phyloP scores from a whole-genome alignment of 73 alveolate species.

The Tetrahymena malaccensis region DNA sequence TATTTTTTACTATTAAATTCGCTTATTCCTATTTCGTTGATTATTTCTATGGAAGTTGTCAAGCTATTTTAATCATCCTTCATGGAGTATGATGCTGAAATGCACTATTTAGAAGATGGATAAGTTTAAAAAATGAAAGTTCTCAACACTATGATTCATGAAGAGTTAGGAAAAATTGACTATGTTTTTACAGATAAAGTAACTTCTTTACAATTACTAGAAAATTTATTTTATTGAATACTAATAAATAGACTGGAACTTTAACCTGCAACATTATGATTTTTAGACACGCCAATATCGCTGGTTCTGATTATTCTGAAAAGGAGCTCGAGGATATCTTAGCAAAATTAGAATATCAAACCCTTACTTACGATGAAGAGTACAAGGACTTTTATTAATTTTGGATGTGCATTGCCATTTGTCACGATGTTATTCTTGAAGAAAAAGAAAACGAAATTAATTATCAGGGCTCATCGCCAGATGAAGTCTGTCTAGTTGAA shows the following conservation, averaged over 20 bases:
- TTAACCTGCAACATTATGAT: slow-evolving; percentile 38
- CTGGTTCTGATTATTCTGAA: slow-evolving; percentile 13
- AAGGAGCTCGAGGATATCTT: slow-evolving; percentile 7
- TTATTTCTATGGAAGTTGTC: slow-evolving; percentile 35
- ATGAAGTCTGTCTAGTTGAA: slow-evolving; percentile 84
- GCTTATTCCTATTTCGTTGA: slow-evolving; percentile 43
- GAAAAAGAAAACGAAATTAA: slow-evolving; percentile 43
- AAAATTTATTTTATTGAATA: too few relatives aligned
- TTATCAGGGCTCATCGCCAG: slow-evolving; percentile 88
- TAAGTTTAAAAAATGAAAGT: slow-evolving; percentile 14
- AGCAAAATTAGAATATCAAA: slow-evolving; percentile 2
- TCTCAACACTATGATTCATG: slow-evolving; percentile 37
- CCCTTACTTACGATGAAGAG: slow-evolving; percentile 14
- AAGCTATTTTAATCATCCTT: slow-evolving; percentile 21
- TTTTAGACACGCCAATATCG: slow-evolving; percentile 25
- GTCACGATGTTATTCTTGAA: slow-evolving; percentile 69
- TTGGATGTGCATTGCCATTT: slow-evolving; percentile 48
- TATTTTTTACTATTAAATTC: slow-evolving; percentile 43
- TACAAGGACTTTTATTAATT: slow-evolving; percentile 51
- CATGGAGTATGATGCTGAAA: slow-evolving; percentile 37
- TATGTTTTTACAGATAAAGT: slow-evolving; percentile 67
- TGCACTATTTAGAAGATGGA: slow-evolving; percentile 20
- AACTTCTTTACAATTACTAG: background rate
- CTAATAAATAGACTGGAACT: slow-evolving; percentile 29
- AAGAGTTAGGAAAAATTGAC: slow-evolving; percentile 62